These are phyloP conservation scores for Blastobotrys arbuscula DNA, from an alignment of 1,139 yeast genomes.

Conservation along the genomic window DNA sequence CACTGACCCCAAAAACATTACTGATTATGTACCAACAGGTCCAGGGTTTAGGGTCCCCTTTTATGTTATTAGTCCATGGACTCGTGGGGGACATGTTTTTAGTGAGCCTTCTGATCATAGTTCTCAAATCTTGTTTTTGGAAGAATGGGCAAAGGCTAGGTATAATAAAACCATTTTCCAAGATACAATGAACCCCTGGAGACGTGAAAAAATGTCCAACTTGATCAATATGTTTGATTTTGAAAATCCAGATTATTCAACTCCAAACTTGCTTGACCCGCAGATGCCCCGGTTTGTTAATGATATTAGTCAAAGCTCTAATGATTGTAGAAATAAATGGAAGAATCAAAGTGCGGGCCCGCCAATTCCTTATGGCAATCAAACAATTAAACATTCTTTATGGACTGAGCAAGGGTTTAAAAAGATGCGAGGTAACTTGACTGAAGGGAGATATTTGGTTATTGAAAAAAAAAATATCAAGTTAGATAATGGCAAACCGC, in stretches of 20 bases:
- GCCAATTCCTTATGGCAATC: constrained; percentile 20
- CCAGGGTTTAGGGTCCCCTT: constrained; percentile 29
- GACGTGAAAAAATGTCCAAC: constrained; percentile 26
- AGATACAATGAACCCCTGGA: constrained; percentile 22
- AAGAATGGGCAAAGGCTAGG: constrained; percentile 21
- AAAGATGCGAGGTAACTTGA: constrained; percentile 23
- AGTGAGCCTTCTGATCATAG: constrained; percentile 27
- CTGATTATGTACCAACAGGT: constrained; percentile 23
- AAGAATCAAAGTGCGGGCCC: constrained; percentile 6
- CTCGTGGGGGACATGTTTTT: constrained; percentile 27
- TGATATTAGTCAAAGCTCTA: constrained; percentile 4
- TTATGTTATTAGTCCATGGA: constrained; percentile 25
- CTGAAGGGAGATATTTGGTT: constrained; percentile 27
- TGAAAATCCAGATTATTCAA: constrained; percentile 18
- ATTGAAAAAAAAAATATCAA: constrained; percentile 4
- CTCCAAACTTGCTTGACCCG: constrained; percentile 15
- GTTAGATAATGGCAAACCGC: not conserved
- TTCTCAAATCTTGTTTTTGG: constrained; percentile 27
- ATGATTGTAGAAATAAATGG: constrained; percentile 10
- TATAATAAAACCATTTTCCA: constrained; percentile 18
- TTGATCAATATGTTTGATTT: constrained; percentile 25
- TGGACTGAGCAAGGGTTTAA: constrained; percentile 24
- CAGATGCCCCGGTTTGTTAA: constrained; percentile 12
- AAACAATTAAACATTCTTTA: constrained; percentile 18
- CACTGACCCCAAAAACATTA: constrained; percentile 18